Evolutionary conservation across 202 grass and related monocot genomes (phyloP), one percentile per base, ranked within the genome.

Genomic region (Digitaria exilis): DNA sequence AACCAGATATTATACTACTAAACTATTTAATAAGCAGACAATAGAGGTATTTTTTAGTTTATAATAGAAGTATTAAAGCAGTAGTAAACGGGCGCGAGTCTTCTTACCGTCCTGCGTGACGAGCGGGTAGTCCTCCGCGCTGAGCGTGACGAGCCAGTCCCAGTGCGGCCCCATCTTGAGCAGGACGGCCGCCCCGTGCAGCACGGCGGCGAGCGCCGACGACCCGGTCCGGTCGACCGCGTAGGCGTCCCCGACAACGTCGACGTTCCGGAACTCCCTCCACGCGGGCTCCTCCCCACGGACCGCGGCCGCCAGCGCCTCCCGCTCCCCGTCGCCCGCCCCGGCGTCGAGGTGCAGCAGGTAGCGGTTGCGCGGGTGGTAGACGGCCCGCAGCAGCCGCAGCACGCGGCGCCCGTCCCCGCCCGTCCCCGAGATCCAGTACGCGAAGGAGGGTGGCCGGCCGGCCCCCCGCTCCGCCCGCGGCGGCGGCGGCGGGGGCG

Each of bases 61-160:
- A n/a, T 2, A 9, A 22, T 1, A 9, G 3, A 60, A 29, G 10
- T 3, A 58, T 9, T 4, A 25, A 4, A 25, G 9, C 55, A 58
- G 0, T 11, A 25, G 9, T 22, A 58, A 0, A 26, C 9, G 22
- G 7, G 2, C 2, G 14, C 8, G 22, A 10, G 22, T 59, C 0
- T 1, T 28, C 57, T 74, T 76, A 97, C 94, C 94, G 56, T 97
- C 90, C 67, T 97, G 94, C 62, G 94, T 89, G 42, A 97, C 80
- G 77, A 97, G 76, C 19, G 92, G 94, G 75, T 97, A 97, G 82
- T 97, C 94, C 12, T 69, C 88, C 29, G 94, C 74, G 70, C 94
- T 94, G 77, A 97, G 84, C 83, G 84, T 85, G 82, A 97, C 84
- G 85, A 97, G 83, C 94, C 94, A 97, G 57, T 94, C 92, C 94